A percentile compares a stretch with the other conserved stretches of the same genome.
phyloP scores from a whole-genome alignment of 2,329 filamentous ascomycete genomes.

The Claviceps capensis region DNA sequence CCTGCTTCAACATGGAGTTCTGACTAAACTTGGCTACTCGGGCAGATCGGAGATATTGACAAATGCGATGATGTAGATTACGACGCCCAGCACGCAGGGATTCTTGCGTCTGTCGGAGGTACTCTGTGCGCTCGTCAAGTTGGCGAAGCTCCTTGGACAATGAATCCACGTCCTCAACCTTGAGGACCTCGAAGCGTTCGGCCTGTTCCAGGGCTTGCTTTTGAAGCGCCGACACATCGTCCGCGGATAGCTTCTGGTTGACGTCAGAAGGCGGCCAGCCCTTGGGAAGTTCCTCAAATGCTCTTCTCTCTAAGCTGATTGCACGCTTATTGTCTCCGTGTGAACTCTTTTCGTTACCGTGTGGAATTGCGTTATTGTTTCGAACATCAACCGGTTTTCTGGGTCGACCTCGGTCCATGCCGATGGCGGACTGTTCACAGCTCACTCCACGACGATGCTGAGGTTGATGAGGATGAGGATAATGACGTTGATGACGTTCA shows the following conservation, averaged over 20 bases:
- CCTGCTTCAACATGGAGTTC: slow-evolving; percentile 64
- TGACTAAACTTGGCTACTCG: slow-evolving; percentile 58
- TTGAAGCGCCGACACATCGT: slow-evolving; percentile 38
- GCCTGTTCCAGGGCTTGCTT: slow-evolving; percentile 50
- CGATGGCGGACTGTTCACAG: slow-evolving; percentile 40
- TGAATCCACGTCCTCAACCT: slow-evolving; percentile 45
- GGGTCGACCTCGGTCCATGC: slow-evolving; percentile 49
- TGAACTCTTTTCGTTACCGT: slow-evolving; percentile 21
- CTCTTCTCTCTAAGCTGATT: slow-evolving; percentile 38
- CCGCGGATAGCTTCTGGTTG: slow-evolving; percentile 27
- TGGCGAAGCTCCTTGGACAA: slow-evolving; percentile 61
- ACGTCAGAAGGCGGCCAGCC: slow-evolving; percentile 44
- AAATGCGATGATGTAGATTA: slow-evolving; percentile 64
- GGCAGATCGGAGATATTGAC: slow-evolving; percentile 60
- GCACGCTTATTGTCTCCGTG: slow-evolving; percentile 21
- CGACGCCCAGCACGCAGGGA: slow-evolving; percentile 63
- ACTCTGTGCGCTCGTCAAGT: slow-evolving; percentile 66
- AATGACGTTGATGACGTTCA: slow-evolving; percentile 14
- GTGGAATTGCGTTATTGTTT: slow-evolving; percentile 23
- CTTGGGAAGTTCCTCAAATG: slow-evolving; percentile 47
- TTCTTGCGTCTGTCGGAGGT: slow-evolving; percentile 62
- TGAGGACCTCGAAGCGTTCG: slow-evolving; percentile 50
- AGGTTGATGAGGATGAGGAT: too few relatives aligned
- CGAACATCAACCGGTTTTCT: slow-evolving; percentile 35
- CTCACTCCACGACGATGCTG: slow-evolving; percentile 22